phyloP scores from a whole-genome alignment of 805 yeast species.

The Nakazawaea wickerhamii region DNA sequence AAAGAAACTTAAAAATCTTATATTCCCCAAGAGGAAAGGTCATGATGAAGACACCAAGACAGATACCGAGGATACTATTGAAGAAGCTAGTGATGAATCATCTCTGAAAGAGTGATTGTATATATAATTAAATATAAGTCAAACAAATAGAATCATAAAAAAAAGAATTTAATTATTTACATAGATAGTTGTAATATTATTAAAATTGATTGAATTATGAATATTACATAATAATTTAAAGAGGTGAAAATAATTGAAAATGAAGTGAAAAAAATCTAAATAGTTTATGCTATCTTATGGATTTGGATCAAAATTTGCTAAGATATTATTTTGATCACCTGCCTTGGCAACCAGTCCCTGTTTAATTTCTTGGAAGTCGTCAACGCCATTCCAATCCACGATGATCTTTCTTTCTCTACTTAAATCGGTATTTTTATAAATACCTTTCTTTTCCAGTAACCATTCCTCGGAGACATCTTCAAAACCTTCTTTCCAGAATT shows the following conservation, averaged over 20 bases:
- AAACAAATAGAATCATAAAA: neutral
- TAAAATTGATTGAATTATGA: too few relatives aligned
- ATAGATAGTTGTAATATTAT: too few relatives aligned
- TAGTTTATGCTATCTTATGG: neutral
- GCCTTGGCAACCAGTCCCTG: conserved; percentile 4
- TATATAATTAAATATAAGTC: neutral
- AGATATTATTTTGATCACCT: conserved; percentile 10
- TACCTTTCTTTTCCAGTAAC: conserved; percentile 62
- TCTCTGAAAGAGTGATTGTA: conserved; percentile 1
- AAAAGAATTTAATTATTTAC: too few relatives aligned
- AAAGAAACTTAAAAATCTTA: conserved; percentile 10
- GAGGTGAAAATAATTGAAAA: neutral
- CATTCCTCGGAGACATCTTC: conserved; percentile 70
- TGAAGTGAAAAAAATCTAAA: neutral
- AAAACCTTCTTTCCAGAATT: conserved; percentile 73
- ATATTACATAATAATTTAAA: neutral
- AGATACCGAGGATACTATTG: conserved; percentile 9
- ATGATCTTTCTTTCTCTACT: conserved; percentile 39
- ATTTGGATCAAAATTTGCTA: conserved; percentile 16
- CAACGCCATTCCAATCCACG: conserved; percentile 70
- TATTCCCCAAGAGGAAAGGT: conserved; percentile 5
- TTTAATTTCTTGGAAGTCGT: conserved; percentile 24
- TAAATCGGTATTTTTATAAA: conserved; percentile 74
- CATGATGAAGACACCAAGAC: conserved; percentile 6
- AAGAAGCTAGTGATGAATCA: conserved; percentile 13